These are phyloP conservation scores for Leccinellum rugosiceps DNA, from an alignment of 768 basidiomycete species.

Conservation along the genomic window DNA sequence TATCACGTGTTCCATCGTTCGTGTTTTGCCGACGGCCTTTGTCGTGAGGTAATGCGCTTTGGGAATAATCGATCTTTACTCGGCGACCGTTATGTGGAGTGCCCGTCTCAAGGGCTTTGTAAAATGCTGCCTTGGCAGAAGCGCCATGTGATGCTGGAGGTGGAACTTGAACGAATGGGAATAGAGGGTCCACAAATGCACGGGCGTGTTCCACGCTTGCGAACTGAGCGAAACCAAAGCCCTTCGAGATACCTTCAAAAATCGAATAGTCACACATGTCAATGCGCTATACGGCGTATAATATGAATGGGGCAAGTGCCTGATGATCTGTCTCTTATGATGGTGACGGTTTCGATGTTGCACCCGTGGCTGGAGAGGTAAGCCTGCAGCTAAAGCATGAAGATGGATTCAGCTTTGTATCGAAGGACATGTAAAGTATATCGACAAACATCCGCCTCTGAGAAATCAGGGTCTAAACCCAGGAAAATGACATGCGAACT, in stretches of 20 bases:
- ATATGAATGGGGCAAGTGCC: slow-evolving; percentile 88
- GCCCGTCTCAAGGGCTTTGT: slow-evolving; percentile 72
- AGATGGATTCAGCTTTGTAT: slow-evolving; percentile 36
- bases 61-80: slow-evolving; percentile 95
- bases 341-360: slow-evolving; percentile 83
- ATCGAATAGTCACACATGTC: slow-evolving; percentile 65
- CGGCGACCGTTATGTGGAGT: slow-evolving; percentile 73
- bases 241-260: slow-evolving; percentile 86
- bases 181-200: slow-evolving; percentile 86
- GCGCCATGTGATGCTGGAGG: slow-evolving; percentile 87
- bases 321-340: slow-evolving; percentile 95
- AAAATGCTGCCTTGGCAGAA: slow-evolving; percentile 65
- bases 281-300: slow-evolving; percentile 64
- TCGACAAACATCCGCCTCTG: slow-evolving; percentile 85
- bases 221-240: slow-evolving; percentile 97
- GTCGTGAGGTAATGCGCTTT: slow-evolving; percentile 74
- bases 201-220: slow-evolving; percentile 80
- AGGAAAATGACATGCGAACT: slow-evolving; percentile 95
- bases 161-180: slow-evolving; percentile 90
- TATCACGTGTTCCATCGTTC: slow-evolving; percentile 96
- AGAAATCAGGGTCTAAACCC: slow-evolving; percentile 88
- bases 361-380: slow-evolving; percentile 71
- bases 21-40: slow-evolving; percentile 60
- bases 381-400: slow-evolving; percentile 64
- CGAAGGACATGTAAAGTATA: slow-evolving; percentile 33